A percentile compares a stretch with the other conserved stretches of the same genome.
phyloP scores from a whole-genome alignment of 2,329 filamentous ascomycete species.

The Xylariaceae sp. region DNA sequence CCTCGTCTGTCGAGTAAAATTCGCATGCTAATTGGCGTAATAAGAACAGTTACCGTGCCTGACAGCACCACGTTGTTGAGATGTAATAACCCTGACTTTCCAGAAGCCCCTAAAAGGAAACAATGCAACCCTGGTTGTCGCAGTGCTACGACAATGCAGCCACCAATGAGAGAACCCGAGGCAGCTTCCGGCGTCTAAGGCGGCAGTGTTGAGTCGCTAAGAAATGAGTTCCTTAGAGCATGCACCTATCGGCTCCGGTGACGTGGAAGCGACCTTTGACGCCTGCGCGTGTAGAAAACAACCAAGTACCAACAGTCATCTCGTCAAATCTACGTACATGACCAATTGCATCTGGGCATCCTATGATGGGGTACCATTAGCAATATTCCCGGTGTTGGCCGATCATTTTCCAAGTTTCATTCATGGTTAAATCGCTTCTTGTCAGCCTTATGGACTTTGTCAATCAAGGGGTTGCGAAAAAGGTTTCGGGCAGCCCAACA shows the following conservation, averaged over 20 bases:
- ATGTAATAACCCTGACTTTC: conserved; percentile 1
- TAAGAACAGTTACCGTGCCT: not conserved
- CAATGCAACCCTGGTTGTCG: not conserved
- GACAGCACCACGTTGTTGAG: conserved; percentile 3
- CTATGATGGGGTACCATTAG: no score
- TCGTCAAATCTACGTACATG: not conserved
- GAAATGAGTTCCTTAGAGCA: not conserved
- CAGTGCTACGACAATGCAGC: not conserved
- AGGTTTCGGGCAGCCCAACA: not conserved
- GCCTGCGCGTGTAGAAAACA: not conserved
- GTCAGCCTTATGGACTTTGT: not conserved
- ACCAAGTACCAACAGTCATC: not conserved
- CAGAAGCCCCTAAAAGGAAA: not conserved
- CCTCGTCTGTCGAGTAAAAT: not conserved
- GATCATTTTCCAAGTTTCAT: not conserved
- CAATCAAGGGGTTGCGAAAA: not conserved
- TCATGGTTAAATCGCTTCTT: not conserved
- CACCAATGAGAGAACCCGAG: conserved; percentile 1
- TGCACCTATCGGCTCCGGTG: not conserved
- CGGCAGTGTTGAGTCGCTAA: not conserved
- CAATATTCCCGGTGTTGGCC: not conserved
- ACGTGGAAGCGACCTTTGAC: not conserved
- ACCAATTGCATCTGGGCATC: not conserved
- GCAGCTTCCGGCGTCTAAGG: not conserved
- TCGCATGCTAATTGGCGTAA: conserved; percentile 1